Evolutionary conservation across 2,329 filamentous ascomycete species (phyloP), one percentile per base, ranked within the genome.

Genomic region (Colletotrichum truncatum): DNA sequence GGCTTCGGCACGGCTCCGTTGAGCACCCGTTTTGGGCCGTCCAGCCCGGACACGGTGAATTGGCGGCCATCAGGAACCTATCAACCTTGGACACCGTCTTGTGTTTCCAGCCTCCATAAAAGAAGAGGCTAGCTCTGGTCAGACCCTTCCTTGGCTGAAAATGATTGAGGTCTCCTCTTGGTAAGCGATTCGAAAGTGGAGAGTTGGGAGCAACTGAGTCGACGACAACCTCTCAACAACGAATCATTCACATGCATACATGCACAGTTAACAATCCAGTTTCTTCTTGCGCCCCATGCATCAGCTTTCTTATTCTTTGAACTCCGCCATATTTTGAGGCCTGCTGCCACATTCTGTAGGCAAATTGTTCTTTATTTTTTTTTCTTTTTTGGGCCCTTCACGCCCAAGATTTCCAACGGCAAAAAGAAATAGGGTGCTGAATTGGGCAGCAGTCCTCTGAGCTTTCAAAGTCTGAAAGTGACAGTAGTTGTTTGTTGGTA

Each of bases 1-100:
- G 49, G 43, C 62, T 28, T 34, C 62, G 57, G 49, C 49, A 41
- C 56, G 54, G 54, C 61, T 38, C 61, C 61, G 46, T 64, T 39
- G 45, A 45, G n/a, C 32, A 36, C 54, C 38, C 45, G 61, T 38
- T 59, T 59, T 64, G 46, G 61, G 25, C 52, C 58, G 48, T 32
- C 45, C 4, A n/a, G n/a, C 21, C 54, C 45, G 36, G 36, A 34
- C 57, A 16, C 28, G 53, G 34, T 28, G 21, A 18, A 28, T 21
- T n/a, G 5, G 36, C 43, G 18, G 28, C 18, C 18, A 21, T 41
- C 8, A 38, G 45, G 39, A 52, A 23, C 25, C 36, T 48, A 46
- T 36, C 28, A 21, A 34, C 26, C 12, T n/a, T 32, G 28, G 34
- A 21, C 32, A 25, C 55, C 39, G 56, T 16, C 32, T 43, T 30